Conservation (phyloP, 2,329 filamentous ascomycete genomes). For the Penicillium corylophilum region DNA sequence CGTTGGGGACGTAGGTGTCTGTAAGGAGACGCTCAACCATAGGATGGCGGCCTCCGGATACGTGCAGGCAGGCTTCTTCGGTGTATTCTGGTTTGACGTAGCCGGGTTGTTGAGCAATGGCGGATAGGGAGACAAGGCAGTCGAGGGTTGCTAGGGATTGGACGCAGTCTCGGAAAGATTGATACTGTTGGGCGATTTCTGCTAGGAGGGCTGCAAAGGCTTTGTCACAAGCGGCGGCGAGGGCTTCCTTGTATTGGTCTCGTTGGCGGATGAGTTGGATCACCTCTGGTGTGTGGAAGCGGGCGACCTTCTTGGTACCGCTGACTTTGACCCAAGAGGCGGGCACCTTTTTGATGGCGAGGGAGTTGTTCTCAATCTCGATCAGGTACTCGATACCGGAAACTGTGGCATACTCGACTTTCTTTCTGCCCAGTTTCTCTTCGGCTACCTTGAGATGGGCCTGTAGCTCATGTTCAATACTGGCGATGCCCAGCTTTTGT, state of each 20-base stretch:
- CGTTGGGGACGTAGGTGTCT: conserved; percentile 87
- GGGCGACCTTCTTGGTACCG: conserved; percentile 85
- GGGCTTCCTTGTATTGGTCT: conserved; percentile 90
- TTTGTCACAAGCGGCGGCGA: conserved; percentile 84
- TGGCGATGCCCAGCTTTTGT: conserved; percentile 87
- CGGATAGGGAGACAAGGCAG: conserved; percentile 82
- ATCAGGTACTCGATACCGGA: conserved; percentile 93
- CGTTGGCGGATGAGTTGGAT: conserved; percentile 78
- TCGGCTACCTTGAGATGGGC: conserved; percentile 71
- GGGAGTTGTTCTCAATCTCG: conserved; percentile 73
- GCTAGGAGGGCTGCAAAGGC: conserved; percentile 73
- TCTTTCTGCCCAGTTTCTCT: conserved; percentile 68
- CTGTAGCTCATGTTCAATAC: conserved; percentile 84
- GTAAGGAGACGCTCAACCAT: conserved; percentile 92
- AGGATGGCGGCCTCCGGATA: conserved; percentile 78
- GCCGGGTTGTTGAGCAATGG: conserved; percentile 79
- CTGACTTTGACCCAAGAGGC: conserved; percentile 95
- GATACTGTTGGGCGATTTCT: conserved; percentile 79
- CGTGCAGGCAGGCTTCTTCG: conserved; percentile 65
- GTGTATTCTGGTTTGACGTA: conserved; percentile 77
- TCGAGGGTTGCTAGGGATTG: conserved; percentile 83
- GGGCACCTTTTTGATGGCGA: conserved; percentile 78
- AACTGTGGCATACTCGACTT: conserved; percentile 76
- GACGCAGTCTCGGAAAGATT: conserved; percentile 83
- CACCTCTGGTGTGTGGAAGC: conserved; percentile 93